Evolutionary conservation across 495 filamentous ascomycete genomes (phyloP), one percentile per base, ranked within the genome.

Genomic region (Aspergillus nidulans): DNA sequence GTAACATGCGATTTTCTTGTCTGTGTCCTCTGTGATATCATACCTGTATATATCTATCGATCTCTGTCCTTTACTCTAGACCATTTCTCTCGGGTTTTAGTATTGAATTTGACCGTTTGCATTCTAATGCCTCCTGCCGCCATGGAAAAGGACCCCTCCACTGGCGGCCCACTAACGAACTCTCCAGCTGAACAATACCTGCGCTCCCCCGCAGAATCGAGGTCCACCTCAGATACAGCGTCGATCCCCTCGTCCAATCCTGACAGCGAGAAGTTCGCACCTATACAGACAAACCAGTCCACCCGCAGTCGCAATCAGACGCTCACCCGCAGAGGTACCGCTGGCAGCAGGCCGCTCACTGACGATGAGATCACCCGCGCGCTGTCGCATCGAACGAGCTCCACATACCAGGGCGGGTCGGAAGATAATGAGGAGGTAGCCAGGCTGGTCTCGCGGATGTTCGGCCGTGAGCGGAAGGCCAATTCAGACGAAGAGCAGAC

Each of bases 401-500:
- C 74, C 2, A 66, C 57, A 9, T 51, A 68, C 23, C 21, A 30
- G 15, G 73, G 77, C 18, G 80, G 82, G 41, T 25, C 39, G 3
- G 62, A 61, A 5, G 62, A 84, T 47, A 76, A 74, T 61, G 77
- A 70, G 15, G 82, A 86, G 62, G 81, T 88, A 32, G 71, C 83
- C 55, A 69, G 62, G 25, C 55, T 87, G 13, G 79, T 88, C 58
- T 85, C 83, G 18, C 76, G 80, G 1, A 87, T 86, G 78, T 90
- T 85, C 62, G 86, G 77, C 25, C 70, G 69, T 40, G 75, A 80
- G 39, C 71, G 86, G 26, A 81, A 85, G 55, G 78, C 75, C 16
- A 67, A 80, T 7, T 86, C 83, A 0, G 79, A 87, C 52, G 87
- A 88, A 62, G 85, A 88, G 64, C 81, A 86, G 54, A 74, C 74